Evolutionary conservation across 2,329 filamentous ascomycete species (phyloP).

Genomic region (Decorospora gaudefroyi): DNA sequence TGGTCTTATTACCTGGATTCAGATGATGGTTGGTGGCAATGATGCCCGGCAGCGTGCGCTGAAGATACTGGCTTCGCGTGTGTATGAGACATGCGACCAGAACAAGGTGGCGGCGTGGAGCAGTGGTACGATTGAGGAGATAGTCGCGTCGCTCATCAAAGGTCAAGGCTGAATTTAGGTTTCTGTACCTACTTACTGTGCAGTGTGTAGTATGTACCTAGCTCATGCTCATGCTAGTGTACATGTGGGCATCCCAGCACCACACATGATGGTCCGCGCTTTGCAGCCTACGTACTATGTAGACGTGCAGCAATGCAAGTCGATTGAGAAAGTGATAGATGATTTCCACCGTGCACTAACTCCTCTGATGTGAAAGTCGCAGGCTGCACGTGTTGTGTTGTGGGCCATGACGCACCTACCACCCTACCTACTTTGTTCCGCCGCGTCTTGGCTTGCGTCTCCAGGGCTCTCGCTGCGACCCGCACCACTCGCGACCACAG

Average conservation of each 20-base stretch:
- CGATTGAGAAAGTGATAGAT: constrained; percentile 4
- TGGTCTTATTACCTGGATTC: constrained; percentile 75
- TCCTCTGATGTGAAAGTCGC: neutral
- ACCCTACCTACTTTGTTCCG: constrained; percentile 17
- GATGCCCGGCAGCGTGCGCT: constrained; percentile 58
- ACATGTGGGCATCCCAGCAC: too few species aligned
- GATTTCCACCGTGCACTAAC: neutral
- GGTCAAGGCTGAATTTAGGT: constrained; percentile 8
- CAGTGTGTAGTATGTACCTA: too few species aligned
- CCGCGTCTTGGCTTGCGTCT: constrained; percentile 8
- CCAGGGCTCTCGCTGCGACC: constrained; percentile 10
- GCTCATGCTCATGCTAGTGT: neutral
- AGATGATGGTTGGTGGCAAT: constrained; percentile 59
- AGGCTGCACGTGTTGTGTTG: constrained; percentile 11
- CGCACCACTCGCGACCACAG: constrained; percentile 18
- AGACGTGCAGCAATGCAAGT: too few species aligned
- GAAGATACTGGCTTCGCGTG: constrained; percentile 59
- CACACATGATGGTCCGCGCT: too few species aligned
- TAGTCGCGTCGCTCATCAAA: constrained; percentile 16
- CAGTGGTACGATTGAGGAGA: constrained; percentile 40
- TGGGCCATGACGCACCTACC: constrained; percentile 22
- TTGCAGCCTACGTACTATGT: too few species aligned
- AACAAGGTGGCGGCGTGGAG: constrained; percentile 71
- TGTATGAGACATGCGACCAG: constrained; percentile 69
- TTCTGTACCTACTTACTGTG: neutral